Evolutionary conservation across 768 basidiomycete species (phyloP), one percentile per base, ranked within the genome.

Genomic region (Suillus luteus): DNA sequence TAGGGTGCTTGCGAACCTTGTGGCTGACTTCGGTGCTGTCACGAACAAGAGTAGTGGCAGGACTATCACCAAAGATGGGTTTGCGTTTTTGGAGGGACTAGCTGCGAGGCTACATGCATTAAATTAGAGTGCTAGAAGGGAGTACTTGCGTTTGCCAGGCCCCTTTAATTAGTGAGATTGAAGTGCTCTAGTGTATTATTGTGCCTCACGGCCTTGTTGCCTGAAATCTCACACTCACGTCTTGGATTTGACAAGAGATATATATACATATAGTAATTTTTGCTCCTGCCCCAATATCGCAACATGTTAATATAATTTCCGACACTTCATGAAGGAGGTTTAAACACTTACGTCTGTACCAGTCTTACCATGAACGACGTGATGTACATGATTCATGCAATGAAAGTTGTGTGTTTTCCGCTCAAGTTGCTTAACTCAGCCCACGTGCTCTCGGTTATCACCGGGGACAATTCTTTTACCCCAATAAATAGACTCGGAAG

Each of bases 11-110:
- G 90, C 86, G 37, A 71, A 69, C 67, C 83, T 92, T 82, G 84
- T 92, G 8, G 80, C 82, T 9, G 89, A 91, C 58, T 93, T 93
- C 73, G 86, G 86, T 27, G 78, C 81, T 57, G 84, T 89, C 61
- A 91, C 88, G 38, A 86, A 90, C 72, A 82, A 82, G 71, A 87
- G 86, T 69, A 86, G 80, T 43, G 87, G 89, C 48, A 81, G 88
- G 66, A 91, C 87, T 58, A 80, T 93, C 61, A 92, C 90, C 40
- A 93, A 92, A 82, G 88, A 91, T 68, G 90, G 89, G 43, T 83
- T 91, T 68, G 81, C 81, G 11, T 91, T 92, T 71, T 75, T 92
- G 57, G 85, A 87, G 60, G 85, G 85, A 43, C 71, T 91, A 52
- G 82, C 86, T 2, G 81, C 77, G 51, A 78, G 86, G 66, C 73